phyloP scores from a whole-genome alignment of 768 basidiomycete species.

The Steccherinum ochraceum region DNA sequence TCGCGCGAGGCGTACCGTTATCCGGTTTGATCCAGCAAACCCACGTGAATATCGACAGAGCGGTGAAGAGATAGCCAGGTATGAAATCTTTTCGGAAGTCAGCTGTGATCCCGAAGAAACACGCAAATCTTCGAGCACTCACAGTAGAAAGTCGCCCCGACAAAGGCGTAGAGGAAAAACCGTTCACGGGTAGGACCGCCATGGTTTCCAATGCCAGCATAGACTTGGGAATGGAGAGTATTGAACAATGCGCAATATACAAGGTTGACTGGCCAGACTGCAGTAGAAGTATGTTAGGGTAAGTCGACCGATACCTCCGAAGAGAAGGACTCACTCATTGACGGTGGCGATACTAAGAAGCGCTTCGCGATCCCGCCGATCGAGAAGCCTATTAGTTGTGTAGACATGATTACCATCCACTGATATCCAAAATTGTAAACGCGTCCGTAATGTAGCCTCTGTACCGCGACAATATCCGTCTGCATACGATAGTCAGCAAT shows the following conservation, averaged over 20 bases:
- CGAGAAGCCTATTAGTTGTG: constrained; percentile 74
- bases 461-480: constrained; percentile 42
- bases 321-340: constrained; percentile 33
- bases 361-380: constrained; percentile 71
- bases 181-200: constrained; percentile 66
- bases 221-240: constrained; percentile 65
- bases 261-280: constrained; percentile 67
- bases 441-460: constrained; percentile 39
- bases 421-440: constrained; percentile 30
- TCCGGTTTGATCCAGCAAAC: constrained; percentile 46
- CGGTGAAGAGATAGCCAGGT: constrained; percentile 83
- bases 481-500: background rate
- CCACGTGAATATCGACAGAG: constrained; percentile 82
- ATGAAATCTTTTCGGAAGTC: constrained; percentile 27
- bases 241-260: constrained; percentile 74
- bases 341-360: constrained; percentile 60
- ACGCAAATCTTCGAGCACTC: constrained; percentile 2
- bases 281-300: constrained; percentile 10
- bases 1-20: constrained; percentile 16
- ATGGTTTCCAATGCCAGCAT: constrained; percentile 54
- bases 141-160: constrained; percentile 54
- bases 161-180: constrained; percentile 67
- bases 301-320: background rate
- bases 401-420: constrained; percentile 36
- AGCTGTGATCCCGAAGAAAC: no score